These are phyloP conservation scores for Linum usitatissimum DNA, from an alignment of 345 rosid species.

Conservation along the genomic window DNA sequence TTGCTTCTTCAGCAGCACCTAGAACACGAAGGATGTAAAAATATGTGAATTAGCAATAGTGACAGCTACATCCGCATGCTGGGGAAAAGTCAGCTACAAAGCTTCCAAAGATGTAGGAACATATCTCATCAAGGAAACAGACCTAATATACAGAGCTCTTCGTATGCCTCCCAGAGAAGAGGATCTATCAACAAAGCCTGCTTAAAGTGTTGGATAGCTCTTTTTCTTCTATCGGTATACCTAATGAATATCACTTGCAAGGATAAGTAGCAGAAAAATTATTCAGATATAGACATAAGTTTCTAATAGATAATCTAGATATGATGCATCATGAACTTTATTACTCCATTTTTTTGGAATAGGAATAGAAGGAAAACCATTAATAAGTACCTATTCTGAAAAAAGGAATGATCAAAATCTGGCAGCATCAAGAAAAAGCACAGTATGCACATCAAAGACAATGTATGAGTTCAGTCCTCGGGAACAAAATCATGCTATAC, in stretches of 20 bases:
- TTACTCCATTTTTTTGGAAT: no score
- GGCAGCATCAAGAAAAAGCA: background rate
- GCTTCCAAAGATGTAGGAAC: slow-evolving; percentile 4
- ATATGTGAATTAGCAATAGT: background rate
- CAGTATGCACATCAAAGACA: background rate
- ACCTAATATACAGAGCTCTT: slow-evolving; percentile 91
- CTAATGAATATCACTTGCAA: slow-evolving; percentile 28
- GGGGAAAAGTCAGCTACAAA: background rate
- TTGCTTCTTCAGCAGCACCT: slow-evolving; percentile 94
- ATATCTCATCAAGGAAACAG: slow-evolving; percentile 9
- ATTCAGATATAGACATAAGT: background rate
- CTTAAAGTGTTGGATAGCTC: slow-evolving; percentile 70
- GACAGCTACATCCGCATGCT: no score
- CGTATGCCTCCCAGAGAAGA: slow-evolving; percentile 87
- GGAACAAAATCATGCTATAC: background rate
- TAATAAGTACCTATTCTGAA: no score
- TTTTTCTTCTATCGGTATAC: slow-evolving; percentile 87
- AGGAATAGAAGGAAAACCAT: no score
- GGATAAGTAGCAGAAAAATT: background rate
- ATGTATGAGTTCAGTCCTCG: background rate
- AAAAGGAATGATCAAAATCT: no score
- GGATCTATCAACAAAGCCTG: slow-evolving; percentile 83
- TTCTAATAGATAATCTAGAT: background rate
- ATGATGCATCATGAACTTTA: no score
- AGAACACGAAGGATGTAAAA: slow-evolving; percentile 10